A percentile compares a stretch with the other conserved stretches of the same genome.
Conservation (phyloP, 768 basidiomycete genomes). For the Mycena belliarum region DNA sequence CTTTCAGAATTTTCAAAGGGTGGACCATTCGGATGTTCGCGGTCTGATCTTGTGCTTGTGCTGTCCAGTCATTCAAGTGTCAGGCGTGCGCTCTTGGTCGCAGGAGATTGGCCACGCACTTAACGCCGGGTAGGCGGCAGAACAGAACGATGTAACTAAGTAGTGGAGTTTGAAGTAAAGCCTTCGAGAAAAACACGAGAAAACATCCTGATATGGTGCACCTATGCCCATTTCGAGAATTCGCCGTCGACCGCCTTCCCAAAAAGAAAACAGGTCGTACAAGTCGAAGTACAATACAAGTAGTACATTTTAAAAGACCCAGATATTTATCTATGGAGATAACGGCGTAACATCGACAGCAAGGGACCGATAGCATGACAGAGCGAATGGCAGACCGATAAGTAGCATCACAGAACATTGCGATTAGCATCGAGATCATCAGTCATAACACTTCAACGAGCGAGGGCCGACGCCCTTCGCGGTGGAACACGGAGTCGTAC, state of each 20-base stretch:
- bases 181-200: background rate
- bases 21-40: too few species aligned
- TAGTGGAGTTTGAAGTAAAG: background rate
- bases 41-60: too few species aligned
- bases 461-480: constrained; percentile 2
- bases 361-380: background rate
- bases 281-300: background rate
- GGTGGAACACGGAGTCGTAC: background rate
- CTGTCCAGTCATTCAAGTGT: too few species aligned
- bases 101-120: too few species aligned
- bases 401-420: background rate
- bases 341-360: background rate
- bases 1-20: too few species aligned
- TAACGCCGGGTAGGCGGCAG: too few species aligned
- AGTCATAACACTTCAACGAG: constrained; percentile 11
- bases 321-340: background rate
- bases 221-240: background rate
- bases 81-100: too few species aligned
- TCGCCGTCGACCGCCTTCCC: too few species aligned
- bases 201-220: background rate
- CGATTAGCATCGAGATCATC: too few species aligned
- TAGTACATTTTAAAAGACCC: background rate
- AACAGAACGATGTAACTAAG: too few species aligned
- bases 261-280: background rate
- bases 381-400: too few species aligned